These are phyloP conservation scores for Sporothrix curviconia DNA, from an alignment of 2,329 filamentous ascomycete species.

Conservation along the genomic window DNA sequence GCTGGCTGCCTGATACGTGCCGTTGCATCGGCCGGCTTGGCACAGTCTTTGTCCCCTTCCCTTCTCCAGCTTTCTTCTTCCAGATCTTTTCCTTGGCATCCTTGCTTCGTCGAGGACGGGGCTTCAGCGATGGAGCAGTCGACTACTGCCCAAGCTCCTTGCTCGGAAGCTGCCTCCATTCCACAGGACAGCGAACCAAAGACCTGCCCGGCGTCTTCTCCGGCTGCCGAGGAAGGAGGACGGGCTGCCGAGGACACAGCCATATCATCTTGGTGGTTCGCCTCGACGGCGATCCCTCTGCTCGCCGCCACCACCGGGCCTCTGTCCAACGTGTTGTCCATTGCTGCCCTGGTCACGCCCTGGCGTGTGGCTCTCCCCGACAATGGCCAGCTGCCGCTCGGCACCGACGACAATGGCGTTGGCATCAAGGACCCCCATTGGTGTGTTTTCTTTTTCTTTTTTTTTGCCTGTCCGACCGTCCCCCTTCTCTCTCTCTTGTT, in stretches of 20 bases:
- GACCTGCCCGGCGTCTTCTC: neutral
- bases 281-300: conserved; percentile 44
- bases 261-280: conserved; percentile 31
- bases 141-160: no score
- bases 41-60: neutral
- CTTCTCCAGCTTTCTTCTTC: neutral
- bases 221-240: neutral
- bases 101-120: neutral
- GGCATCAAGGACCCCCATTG: conserved; percentile 55
- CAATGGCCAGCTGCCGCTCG: conserved; percentile 35
- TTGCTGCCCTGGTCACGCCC: conserved; percentile 58
- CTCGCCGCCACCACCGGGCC: conserved; percentile 63
- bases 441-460: neutral
- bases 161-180: neutral
- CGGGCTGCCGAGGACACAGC: conserved; percentile 19
- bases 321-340: conserved; percentile 62
- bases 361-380: conserved; percentile 51
- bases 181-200: neutral
- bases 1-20: neutral
- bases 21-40: neutral
- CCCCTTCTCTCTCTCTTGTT: neutral
- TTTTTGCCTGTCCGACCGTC: neutral
- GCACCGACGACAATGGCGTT: conserved; percentile 43
- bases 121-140: neutral
- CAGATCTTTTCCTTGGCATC: neutral